A percentile compares a stretch with the other conserved stretches of the same genome.
Evolutionary conservation across 1,284 basidiomycete genomes (phyloP).

Genomic region (Lignosus rhinocerotis): DNA sequence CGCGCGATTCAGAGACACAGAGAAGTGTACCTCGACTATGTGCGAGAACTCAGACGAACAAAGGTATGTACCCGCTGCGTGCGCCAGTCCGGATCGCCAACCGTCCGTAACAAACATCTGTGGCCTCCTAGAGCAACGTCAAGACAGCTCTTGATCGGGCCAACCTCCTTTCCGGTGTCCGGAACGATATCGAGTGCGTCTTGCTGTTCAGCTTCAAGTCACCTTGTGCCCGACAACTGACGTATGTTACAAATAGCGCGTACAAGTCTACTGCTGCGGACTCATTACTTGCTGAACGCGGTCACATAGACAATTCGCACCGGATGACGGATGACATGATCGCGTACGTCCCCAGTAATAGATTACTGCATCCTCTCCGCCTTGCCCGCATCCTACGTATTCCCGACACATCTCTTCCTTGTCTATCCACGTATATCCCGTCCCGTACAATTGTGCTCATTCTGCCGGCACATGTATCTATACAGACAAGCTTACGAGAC

Average conservation of each 20-base stretch:
- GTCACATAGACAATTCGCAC: slow-evolving; percentile 89
- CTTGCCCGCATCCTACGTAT: not conserved
- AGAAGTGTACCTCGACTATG: slow-evolving; percentile 88
- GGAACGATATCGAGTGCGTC: slow-evolving; percentile 91
- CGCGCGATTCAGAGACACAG: slow-evolving; percentile 89
- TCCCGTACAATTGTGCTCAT: not conserved
- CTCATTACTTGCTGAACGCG: slow-evolving; percentile 84
- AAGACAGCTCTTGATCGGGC: slow-evolving; percentile 83
- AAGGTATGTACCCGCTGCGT: slow-evolving; percentile 51
- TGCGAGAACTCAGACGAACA: slow-evolving; percentile 80
- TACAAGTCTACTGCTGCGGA: slow-evolving; percentile 92
- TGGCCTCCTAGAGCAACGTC: slow-evolving; percentile 65
- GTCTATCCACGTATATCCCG: not conserved
- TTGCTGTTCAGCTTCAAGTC: not conserved
- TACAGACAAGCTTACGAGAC: slow-evolving; percentile 96
- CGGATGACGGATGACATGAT: slow-evolving; percentile 93
- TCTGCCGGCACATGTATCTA: not conserved
- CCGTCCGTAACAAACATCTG: not conserved
- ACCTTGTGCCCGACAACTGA: not conserved
- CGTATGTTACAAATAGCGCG: slow-evolving; percentile 46
- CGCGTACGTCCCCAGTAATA: slow-evolving; percentile 55
- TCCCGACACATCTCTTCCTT: not conserved
- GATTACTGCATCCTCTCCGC: not conserved
- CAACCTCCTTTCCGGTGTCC: slow-evolving; percentile 87
- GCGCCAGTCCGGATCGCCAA: not conserved